Percentiles rank a stretch among this genome's conserved stretches.
Evolutionary conservation across 2,329 filamentous ascomycete genomes (phyloP).

Genomic region (Neocatenulostroma microsporum): DNA sequence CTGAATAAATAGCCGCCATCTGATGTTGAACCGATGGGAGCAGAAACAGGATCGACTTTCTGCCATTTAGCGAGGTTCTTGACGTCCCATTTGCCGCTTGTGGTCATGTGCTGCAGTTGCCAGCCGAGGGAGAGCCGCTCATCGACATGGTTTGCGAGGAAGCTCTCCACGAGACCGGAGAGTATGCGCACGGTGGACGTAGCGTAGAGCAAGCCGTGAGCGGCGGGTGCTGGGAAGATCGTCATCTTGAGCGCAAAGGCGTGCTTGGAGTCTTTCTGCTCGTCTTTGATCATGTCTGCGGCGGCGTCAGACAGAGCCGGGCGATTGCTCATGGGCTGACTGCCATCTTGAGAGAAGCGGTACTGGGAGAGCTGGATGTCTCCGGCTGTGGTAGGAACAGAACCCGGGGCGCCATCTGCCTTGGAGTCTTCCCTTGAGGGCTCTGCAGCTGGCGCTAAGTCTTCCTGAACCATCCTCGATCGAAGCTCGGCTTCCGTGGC

Average conservation of each 20-base stretch:
- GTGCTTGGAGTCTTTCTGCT: constrained; percentile 16
- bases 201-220: constrained; percentile 77
- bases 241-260: constrained; percentile 54
- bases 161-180: constrained; percentile 74
- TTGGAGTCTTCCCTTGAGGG: neutral
- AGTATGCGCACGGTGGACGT: constrained; percentile 67
- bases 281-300: constrained; percentile 12
- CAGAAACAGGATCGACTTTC: constrained; percentile 29
- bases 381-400: constrained; percentile 8
- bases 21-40: constrained; percentile 65
- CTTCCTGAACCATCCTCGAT: neutral
- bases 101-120: constrained; percentile 83
- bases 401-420: neutral
- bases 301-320: neutral
- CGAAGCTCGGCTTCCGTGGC: neutral
- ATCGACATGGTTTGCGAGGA: constrained; percentile 67
- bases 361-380: constrained; percentile 11
- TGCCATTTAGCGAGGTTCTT: constrained; percentile 94
- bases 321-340: neutral
- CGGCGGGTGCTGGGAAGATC: constrained; percentile 67
- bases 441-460: constrained; percentile 3
- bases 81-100: constrained; percentile 93
- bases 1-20: constrained; percentile 75
- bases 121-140: constrained; percentile 73
- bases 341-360: constrained; percentile 1